phyloP scores from a whole-genome alignment of 2,329 filamentous ascomycete genomes.

The Colletotrichum tofieldiae region DNA sequence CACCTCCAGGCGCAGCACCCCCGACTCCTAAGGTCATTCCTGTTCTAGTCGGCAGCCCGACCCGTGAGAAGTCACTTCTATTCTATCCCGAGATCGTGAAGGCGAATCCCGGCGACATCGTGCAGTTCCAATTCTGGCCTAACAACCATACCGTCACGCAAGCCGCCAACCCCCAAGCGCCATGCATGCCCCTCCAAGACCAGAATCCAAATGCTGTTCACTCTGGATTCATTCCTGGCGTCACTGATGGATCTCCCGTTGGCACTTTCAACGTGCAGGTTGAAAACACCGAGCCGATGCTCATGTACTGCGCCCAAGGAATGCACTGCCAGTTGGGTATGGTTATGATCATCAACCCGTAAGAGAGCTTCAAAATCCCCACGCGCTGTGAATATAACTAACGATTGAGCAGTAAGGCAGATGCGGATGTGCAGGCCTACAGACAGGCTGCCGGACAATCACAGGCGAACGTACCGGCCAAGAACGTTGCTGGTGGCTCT shows the following conservation, averaged over 20 bases:
- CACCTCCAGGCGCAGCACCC: slow-evolving; percentile 25
- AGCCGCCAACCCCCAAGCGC: slow-evolving; percentile 55
- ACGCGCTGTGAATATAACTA: not conserved
- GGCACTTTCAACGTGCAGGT: slow-evolving; percentile 65
- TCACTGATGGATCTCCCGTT: slow-evolving; percentile 53
- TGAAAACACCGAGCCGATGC: slow-evolving; percentile 61
- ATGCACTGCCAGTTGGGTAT: slow-evolving; percentile 67
- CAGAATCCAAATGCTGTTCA: slow-evolving; percentile 53
- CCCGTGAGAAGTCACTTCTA: slow-evolving; percentile 63
- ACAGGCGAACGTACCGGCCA: slow-evolving; percentile 32
- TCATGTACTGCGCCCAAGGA: slow-evolving; percentile 65
- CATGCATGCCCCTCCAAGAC: slow-evolving; percentile 60
- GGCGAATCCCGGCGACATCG: slow-evolving; percentile 55
- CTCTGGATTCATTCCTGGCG: slow-evolving; percentile 59
- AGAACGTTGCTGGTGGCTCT: slow-evolving; percentile 32
- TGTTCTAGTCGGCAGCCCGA: slow-evolving; percentile 73
- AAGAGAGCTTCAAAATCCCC: slow-evolving; percentile 31
- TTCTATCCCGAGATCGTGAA: slow-evolving; percentile 56
- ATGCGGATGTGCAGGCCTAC: slow-evolving; percentile 31
- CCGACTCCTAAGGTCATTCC: slow-evolving; percentile 41
- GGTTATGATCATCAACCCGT: slow-evolving; percentile 67
- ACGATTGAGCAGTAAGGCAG: slow-evolving; percentile 24
- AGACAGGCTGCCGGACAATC: slow-evolving; percentile 23
- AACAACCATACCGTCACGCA: slow-evolving; percentile 63
- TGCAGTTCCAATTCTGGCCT: slow-evolving; percentile 61